Evolutionary conservation across 371 early-diverging fungal species (phyloP), one percentile per base, ranked within the genome.

Genomic region (Cokeromyces recurvatus): DNA sequence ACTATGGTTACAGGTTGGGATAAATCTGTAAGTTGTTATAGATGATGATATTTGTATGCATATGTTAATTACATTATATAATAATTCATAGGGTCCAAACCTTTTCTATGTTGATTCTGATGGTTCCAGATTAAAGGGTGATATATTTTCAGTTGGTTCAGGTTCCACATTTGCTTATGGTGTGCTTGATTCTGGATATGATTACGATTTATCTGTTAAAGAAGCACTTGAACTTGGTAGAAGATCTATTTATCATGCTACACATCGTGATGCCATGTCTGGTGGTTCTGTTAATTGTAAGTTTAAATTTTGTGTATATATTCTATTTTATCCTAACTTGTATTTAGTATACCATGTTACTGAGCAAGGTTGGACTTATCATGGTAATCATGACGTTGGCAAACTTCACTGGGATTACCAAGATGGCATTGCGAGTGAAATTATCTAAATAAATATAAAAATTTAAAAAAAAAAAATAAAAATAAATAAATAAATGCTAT

Each of bases 1-100:
- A 98, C 98, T 25, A 99, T 99, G 99, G 83, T 99, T 24, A 91
- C 94, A 44, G 99, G 99, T 43, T 99, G 98, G 95, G 99, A 99
- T 66, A 91, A 94, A 66, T 84, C 83, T 15, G 85, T 84, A 72
- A 66, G 71, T 46, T 32, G 38, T 14, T 15, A 21, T 36, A 20
- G 41, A 27, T 48, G 43, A n/a, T 27, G 38, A 15, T 20, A 21
- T 39, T 11, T 16, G 27, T 11, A 27, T 27, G 29, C 29, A 16
- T 17, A 25, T 11, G 25, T n/a, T n/a, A n/a, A n/a, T n/a, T n/a
- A n/a, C n/a, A n/a, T n/a, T n/a, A n/a, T n/a, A n/a, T n/a, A n/a
- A n/a, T n/a, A n/a, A 23, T 39, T 35, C 7, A 19, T 60, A 89
- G 79, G 99, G 96, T 2, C 99, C 99, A 3, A 86, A 84, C 32